A percentile compares a stretch with the other conserved stretches of the same genome.
phyloP scores from a whole-genome alignment of 2,329 filamentous ascomycete species.

The Aspergillus intermedius region DNA sequence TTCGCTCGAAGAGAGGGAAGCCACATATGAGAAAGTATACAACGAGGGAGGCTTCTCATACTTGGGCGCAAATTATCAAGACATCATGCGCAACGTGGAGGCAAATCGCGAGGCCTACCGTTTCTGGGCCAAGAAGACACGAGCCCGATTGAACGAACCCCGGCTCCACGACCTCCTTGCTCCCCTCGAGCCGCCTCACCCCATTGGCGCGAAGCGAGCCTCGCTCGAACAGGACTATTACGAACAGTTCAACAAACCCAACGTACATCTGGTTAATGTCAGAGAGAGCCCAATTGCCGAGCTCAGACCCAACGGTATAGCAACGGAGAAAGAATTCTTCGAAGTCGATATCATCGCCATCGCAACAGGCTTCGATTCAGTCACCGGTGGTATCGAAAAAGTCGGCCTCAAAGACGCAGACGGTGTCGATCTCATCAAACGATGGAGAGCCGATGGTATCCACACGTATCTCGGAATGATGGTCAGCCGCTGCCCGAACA shows the following conservation, averaged over 20 bases:
- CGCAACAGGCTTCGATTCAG: slow-evolving; percentile 41
- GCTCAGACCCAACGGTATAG: slow-evolving; percentile 37
- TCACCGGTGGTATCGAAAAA: slow-evolving; percentile 36
- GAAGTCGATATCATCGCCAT: slow-evolving; percentile 38
- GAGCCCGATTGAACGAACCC: slow-evolving; percentile 11
- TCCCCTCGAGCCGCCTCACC: slow-evolving; percentile 7
- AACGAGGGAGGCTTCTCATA: slow-evolving; percentile 32
- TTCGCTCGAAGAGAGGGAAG: slow-evolving; percentile 5
- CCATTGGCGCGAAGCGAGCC: slow-evolving; percentile 12
- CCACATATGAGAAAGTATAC: slow-evolving; percentile 15
- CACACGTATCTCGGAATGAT: slow-evolving; percentile 39
- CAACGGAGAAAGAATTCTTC: slow-evolving; percentile 31
- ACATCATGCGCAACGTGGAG: slow-evolving; percentile 4
- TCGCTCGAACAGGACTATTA: slow-evolving; percentile 23
- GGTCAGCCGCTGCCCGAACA: slow-evolving; percentile 40
- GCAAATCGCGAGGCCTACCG: slow-evolving; percentile 14
- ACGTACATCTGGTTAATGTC: slow-evolving; percentile 28
- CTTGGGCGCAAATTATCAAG: slow-evolving; percentile 22
- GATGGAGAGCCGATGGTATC: slow-evolving; percentile 28
- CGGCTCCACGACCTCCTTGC: slow-evolving; percentile 12
- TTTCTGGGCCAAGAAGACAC: slow-evolving; percentile 16
- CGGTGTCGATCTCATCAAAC: slow-evolving; percentile 25
- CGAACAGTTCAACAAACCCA: slow-evolving; percentile 28
- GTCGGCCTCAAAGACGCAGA: slow-evolving; percentile 32
- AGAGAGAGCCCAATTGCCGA: slow-evolving; percentile 16